Base-by-base conservation (phyloP, 1,284 basidiomycete genomes). In the Cutaneotrichosporon sp. region DNA sequence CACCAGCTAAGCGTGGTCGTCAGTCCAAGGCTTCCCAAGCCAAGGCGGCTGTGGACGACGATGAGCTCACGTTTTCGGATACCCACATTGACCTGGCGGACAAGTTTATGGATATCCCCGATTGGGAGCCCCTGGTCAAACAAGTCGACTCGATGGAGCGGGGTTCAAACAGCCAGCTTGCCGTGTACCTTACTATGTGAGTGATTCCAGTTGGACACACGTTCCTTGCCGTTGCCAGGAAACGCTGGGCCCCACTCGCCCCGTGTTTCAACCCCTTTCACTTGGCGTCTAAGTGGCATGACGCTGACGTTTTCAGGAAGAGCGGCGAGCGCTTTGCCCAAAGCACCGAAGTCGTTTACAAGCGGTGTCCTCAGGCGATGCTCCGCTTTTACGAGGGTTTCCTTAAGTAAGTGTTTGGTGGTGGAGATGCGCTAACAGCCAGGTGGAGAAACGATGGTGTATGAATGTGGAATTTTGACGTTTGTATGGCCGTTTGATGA, bases 1-100 rank as follows among this genome's bases (percentile, higher is more conserved):
- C 51, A 18, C 14, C 51, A 6, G 36, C 64, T 56, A 50, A 58
- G 63, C 59, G 61, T 9, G 51, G 30, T 30, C 51, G 51, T 4
- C 11, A 49, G 30, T 26, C 56, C 46, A 67, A 57, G 70, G 68
- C 26, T 79, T 88, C 40, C 18, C 7, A 46, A 46, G 42, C 16
- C 42, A n/a, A 42, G 26, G 38, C 52, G 8, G 22, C 53, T 26
- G 31, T 81, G 73, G 68, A 86, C 84, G 78, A 88, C 85, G 72
- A 85, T 82, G 51, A 89, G 83, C 18, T 76, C 89, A 87, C 40
- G 11, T 72, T 58, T 53, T 65, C 66, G 10, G 62, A 69, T 26
- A 73, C 74, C 6, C 74, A 79, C 66, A 63, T 63, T 1, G 78
- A 79, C 62, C 58, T 61, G 13, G 58, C 72, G 30, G 67, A 63